Base-by-base conservation (phyloP, 2,329 filamentous ascomycete genomes). In the Colletotrichum sidae region DNA sequence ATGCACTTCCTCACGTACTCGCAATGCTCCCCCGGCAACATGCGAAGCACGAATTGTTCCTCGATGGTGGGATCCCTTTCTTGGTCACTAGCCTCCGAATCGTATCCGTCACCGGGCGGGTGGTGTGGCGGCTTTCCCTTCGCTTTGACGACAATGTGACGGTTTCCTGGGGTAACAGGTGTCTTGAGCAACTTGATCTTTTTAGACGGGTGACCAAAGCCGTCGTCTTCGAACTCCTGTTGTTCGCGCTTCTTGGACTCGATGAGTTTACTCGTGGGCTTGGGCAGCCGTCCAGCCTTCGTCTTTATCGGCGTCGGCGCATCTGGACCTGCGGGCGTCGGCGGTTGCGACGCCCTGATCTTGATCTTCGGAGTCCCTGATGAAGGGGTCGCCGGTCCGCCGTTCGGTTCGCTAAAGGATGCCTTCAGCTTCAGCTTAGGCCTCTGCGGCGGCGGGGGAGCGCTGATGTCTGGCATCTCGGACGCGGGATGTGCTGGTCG, bases 1-100 rank as follows among this genome's bases (percentile, higher is more conserved):
- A 98, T 90, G 25, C 90, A 89, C 67, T 90, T 86, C 44, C 90
- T 87, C 34, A 99, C 80, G 72, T 95, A 94, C 33, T 97, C 92
- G 74, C 92, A 92, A 77, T 97, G 92, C 37, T 92, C 88, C 0
- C 94, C 94, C 0, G 94, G 92, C 59, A 89, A 77, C 92, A 97
- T 97, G 65, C 96, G 92, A 67, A 99, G 78, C 8, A 99, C 85
- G 70, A 98, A 93, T 69, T 96, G 91, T 73, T 95, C 92, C 77
- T 98, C 95, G 67, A 97, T 92, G 1, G 91, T 86, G 0, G 96
- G 96, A 73, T 99, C 96, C 9, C 83, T 79, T 77, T 99, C 96
- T 12, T 90, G 88, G 74, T 98, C 96, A 60, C 94, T 96, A 11
- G 94, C 93, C 77, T 98, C 96, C 3, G 94, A 97, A 76, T 99